These are phyloP conservation scores for Exophiala alcalophila DNA, from an alignment of 2,329 filamentous ascomycete species.

Conservation along the genomic window DNA sequence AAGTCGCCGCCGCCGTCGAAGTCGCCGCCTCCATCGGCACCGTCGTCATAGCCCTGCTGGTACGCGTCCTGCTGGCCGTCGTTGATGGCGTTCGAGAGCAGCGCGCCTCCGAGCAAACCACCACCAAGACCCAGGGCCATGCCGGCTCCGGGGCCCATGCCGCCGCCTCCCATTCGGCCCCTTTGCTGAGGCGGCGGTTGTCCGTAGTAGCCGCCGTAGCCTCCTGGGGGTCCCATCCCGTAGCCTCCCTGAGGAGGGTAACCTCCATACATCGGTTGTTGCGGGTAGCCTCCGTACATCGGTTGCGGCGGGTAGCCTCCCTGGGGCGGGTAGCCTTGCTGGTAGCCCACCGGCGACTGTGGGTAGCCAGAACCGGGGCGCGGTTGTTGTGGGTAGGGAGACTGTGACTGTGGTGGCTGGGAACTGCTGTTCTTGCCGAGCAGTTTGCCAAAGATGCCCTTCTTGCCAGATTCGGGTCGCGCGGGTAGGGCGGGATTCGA, in stretches of 20 bases:
- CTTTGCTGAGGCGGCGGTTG: constrained; percentile 45
- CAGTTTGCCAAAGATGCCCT: constrained; percentile 51
- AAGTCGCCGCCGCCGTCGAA: constrained; percentile 12
- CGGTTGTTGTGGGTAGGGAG: constrained; percentile 27
- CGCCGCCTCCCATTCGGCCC: constrained; percentile 54
- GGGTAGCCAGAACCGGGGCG: constrained; percentile 13
- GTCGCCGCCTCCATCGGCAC: constrained; percentile 33
- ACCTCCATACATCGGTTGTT: constrained; percentile 38
- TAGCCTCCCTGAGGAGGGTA: constrained; percentile 32
- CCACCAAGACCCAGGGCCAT: constrained; percentile 76
- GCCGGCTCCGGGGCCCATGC: constrained; percentile 69
- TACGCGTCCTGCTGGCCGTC: constrained; percentile 57
- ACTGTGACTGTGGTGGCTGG: constrained; percentile 6
- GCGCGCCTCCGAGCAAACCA: constrained; percentile 72
- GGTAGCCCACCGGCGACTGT: constrained; percentile 12
- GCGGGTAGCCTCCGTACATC: constrained; percentile 38
- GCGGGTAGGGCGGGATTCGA: constrained; percentile 26
- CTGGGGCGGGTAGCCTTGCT: constrained; percentile 23
- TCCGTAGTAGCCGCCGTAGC: constrained; percentile 35
- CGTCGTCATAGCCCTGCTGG: constrained; percentile 13
- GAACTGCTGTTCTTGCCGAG: constrained; percentile 43
- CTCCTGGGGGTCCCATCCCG: no score
- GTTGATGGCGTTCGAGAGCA: constrained; percentile 67
- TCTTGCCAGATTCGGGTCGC: constrained; percentile 38
- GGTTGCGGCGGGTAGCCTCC: constrained; percentile 27